phyloP scores from a whole-genome alignment of 106 monocot genomes.

The Dactylorhiza incarnata region DNA sequence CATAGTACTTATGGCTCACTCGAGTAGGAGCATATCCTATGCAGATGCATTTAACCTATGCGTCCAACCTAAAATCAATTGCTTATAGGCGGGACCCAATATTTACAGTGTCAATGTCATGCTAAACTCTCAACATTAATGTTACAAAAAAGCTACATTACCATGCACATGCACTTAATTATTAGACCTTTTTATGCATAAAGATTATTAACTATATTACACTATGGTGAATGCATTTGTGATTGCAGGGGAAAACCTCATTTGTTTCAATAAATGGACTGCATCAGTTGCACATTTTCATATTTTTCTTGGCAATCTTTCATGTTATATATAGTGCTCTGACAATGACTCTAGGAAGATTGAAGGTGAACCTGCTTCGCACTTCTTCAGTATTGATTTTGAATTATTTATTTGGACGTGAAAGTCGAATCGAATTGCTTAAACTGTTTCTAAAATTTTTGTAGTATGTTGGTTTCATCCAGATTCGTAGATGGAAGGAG shows the following conservation, averaged over 20 bases:
- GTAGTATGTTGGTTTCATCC: background rate
- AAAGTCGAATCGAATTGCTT: background rate
- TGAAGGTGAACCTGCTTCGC: slow-evolving; percentile 25
- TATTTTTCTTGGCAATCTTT: slow-evolving; percentile 61
- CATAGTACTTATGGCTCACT: too few species aligned
- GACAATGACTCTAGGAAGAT: slow-evolving; percentile 56
- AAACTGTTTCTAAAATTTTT: background rate
- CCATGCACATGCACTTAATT: too few species aligned
- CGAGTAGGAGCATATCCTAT: too few species aligned
- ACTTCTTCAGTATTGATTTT: background rate
- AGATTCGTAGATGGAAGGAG: slow-evolving; percentile 56
- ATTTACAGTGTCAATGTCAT: background rate
- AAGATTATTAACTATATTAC: background rate
- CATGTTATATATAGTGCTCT: slow-evolving; percentile 47
- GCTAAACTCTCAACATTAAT: too few species aligned
- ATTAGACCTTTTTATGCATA: background rate
- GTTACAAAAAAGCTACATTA: too few species aligned
- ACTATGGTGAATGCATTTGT: background rate
- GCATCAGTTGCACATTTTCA: slow-evolving; percentile 68
- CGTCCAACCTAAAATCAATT: too few species aligned
- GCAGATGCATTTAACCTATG: too few species aligned
- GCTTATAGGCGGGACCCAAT: too few species aligned
- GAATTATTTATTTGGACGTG: background rate
- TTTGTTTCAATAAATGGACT: slow-evolving; percentile 46
- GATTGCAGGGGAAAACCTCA: slow-evolving; percentile 44